Percentiles rank a stretch among this genome's conserved stretches.
phyloP scores from a whole-genome alignment of 2,329 filamentous ascomycete species.

The Neofusicoccum laricinum region DNA sequence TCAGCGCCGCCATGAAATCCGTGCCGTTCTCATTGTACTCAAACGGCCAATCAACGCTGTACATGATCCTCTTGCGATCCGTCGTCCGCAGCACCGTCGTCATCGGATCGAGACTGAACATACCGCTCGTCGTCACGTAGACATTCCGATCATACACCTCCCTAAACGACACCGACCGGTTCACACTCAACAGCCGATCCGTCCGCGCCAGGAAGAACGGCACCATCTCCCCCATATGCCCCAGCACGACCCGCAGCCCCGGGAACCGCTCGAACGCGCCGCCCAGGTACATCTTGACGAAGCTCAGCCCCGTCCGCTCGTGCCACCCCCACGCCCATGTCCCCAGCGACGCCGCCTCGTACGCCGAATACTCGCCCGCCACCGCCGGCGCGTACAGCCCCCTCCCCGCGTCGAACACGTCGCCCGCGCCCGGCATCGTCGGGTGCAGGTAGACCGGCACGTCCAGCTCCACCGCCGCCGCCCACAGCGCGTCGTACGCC shows the following conservation, averaged over 20 bases:
- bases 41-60: conserved; percentile 59
- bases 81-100: conserved; percentile 43
- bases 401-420: not conserved
- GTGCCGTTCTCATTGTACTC: conserved; percentile 47
- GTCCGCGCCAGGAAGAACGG: conserved; percentile 55
- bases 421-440: not conserved
- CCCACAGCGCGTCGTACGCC: not conserved
- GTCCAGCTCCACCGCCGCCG: not conserved
- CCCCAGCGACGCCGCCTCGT: conserved; percentile 33
- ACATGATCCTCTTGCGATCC: conserved; percentile 51
- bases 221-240: conserved; percentile 53
- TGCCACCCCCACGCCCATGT: conserved; percentile 52
- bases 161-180: conserved; percentile 35
- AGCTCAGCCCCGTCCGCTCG: conserved; percentile 47
- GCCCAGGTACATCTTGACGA: conserved; percentile 50
- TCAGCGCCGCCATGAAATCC: conserved; percentile 48
- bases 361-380: conserved; percentile 35
- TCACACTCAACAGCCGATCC: conserved; percentile 20
- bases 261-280: conserved; percentile 57
- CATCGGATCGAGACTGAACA: conserved; percentile 51
- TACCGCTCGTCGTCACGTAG: conserved; percentile 57
- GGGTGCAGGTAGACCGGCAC: not conserved
- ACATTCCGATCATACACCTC: conserved; percentile 57
- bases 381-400: not conserved
- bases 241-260: conserved; percentile 53